Evolutionary conservation across 176 grass and related monocot genomes (phyloP).

Genomic region (Canna indica): DNA sequence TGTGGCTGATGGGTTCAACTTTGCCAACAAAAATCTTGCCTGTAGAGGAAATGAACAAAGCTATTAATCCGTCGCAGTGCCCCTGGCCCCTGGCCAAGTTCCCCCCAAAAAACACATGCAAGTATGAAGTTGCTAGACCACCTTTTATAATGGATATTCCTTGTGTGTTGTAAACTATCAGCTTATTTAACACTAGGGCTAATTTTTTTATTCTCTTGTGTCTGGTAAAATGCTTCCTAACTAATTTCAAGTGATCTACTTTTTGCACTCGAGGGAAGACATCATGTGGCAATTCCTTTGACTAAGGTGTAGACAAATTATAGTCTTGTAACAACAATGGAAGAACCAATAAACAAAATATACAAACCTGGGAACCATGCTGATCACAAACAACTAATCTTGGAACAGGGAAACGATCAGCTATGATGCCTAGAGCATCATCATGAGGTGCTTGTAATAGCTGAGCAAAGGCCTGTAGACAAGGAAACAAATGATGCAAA

Average conservation of each 20-base stretch:
- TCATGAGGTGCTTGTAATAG: slow-evolving; percentile 84
- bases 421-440: slow-evolving; percentile 72
- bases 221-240: background rate
- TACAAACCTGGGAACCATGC: slow-evolving; percentile 85
- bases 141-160: background rate
- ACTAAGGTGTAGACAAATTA: background rate
- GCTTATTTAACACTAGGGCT: background rate
- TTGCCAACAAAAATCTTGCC: slow-evolving; percentile 98
- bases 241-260: background rate
- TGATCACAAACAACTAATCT: slow-evolving; percentile 96
- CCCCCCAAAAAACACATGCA: background rate
- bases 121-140: background rate
- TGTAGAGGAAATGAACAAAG: slow-evolving; percentile 22
- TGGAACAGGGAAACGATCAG: slow-evolving; percentile 78
- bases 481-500: slow-evolving; percentile 5
- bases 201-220: background rate
- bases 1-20: slow-evolving; percentile 86
- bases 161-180: background rate
- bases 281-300: background rate
- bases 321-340: background rate
- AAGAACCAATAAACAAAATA: background rate
- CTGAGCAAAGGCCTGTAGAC: slow-evolving; percentile 71
- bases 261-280: background rate
- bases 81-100: background rate
- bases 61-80: background rate